phyloP scores from a whole-genome alignment of 352 stramenopile genomes.

The Thraustotheca clavata region DNA sequence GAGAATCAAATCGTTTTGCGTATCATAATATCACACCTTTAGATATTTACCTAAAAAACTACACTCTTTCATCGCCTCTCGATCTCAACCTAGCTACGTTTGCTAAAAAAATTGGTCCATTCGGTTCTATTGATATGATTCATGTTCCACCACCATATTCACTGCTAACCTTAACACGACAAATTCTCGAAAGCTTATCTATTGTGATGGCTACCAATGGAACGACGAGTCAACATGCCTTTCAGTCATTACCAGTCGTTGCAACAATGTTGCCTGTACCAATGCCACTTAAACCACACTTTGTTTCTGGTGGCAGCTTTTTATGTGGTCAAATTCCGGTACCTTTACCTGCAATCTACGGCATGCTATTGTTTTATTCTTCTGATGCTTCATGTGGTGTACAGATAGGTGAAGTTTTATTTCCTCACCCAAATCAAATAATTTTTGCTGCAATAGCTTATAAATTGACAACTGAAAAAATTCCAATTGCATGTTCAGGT shows the following conservation, averaged over 20 bases:
- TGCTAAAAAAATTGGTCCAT: not conserved
- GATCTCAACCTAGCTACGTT: not conserved
- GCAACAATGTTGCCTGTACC: not conserved
- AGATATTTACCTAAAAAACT: not conserved
- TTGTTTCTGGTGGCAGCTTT: not conserved
- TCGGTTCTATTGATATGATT: constrained; percentile 5
- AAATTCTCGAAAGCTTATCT: not conserved
- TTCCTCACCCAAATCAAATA: too few relatives aligned
- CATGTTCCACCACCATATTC: not conserved
- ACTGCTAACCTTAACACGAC: not conserved
- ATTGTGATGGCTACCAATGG: not conserved
- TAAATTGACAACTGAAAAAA: too few relatives aligned
- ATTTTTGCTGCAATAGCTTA: too few relatives aligned
- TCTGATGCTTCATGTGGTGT: not conserved
- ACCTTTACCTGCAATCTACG: too few relatives aligned
- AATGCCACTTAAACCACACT: not conserved
- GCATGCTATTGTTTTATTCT: not conserved
- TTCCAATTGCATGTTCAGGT: too few relatives aligned
- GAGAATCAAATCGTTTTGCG: not conserved
- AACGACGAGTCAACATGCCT: not conserved
- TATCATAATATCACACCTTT: constrained; percentile 4
- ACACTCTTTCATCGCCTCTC: not conserved
- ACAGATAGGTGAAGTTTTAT: not conserved
- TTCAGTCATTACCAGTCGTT: not conserved
- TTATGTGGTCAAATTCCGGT: not conserved